Conservation (phyloP, 2,329 filamentous ascomycete species). For the Hypoxylon sp. region DNA sequence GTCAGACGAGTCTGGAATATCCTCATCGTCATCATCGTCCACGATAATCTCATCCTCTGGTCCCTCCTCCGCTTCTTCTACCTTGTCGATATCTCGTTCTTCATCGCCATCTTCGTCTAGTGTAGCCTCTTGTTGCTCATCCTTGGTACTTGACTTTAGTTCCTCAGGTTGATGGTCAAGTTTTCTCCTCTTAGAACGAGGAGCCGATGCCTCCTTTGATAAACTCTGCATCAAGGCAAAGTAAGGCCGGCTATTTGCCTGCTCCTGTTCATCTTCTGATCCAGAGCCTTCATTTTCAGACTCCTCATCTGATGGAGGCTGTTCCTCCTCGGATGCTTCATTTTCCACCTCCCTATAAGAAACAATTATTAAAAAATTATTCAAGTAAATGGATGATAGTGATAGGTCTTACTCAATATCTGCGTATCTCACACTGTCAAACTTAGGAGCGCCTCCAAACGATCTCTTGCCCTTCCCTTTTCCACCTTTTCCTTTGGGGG, state of each 20-base stretch:
- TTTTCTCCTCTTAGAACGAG: slow-evolving; percentile 71
- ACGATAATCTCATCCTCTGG: slow-evolving; percentile 55
- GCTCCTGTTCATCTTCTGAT: slow-evolving; percentile 60
- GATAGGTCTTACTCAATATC: slow-evolving; percentile 59
- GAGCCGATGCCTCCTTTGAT: slow-evolving; percentile 58
- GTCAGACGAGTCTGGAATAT: slow-evolving; percentile 67
- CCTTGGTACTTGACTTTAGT: slow-evolving; percentile 41
- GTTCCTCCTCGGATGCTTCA: slow-evolving; percentile 57
- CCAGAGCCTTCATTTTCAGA: slow-evolving; percentile 63
- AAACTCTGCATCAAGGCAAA: slow-evolving; percentile 72
- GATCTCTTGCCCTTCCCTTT: slow-evolving; percentile 46
- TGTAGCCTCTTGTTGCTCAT: slow-evolving; percentile 50
- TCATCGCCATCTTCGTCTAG: slow-evolving; percentile 49
- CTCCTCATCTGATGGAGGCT: slow-evolving; percentile 59
- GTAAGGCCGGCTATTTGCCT: slow-evolving; percentile 64
- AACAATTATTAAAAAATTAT: slow-evolving; percentile 18
- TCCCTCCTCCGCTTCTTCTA: slow-evolving; percentile 66
- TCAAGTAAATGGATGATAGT: background rate
- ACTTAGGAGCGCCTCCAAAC: slow-evolving; percentile 57
- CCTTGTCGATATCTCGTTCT: slow-evolving; percentile 59
- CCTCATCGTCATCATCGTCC: slow-evolving; percentile 66
- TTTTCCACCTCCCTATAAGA: slow-evolving; percentile 52
- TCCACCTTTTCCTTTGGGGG: slow-evolving; percentile 49
- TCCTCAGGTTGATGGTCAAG: slow-evolving; percentile 58
- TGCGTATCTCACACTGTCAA: slow-evolving; percentile 63